Evolutionary conservation across 208 protist genomes (phyloP).

Genomic region (Trypanosoma melophagium): DNA sequence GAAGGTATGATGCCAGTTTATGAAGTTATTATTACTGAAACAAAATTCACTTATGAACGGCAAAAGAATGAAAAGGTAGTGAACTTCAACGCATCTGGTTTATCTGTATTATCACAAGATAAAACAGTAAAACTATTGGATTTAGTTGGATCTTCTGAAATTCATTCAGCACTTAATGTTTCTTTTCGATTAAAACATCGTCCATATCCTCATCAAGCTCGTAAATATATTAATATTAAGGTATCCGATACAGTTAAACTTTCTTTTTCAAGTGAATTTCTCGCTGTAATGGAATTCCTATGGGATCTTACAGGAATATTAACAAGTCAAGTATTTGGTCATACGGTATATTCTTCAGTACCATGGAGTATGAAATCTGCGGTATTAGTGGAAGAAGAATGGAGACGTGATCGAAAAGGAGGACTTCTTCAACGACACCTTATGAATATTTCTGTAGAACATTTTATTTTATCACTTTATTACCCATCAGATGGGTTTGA

Average conservation of each 20-base stretch:
- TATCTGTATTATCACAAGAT: slow-evolving; percentile 6
- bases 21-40: not conserved
- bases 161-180: not conserved
- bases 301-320: slow-evolving; percentile 43
- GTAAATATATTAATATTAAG: slow-evolving; percentile 26
- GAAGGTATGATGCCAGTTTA: not conserved
- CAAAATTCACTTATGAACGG: slow-evolving; percentile 12
- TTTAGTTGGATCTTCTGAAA: not conserved
- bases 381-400: slow-evolving; percentile 15
- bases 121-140: not conserved
- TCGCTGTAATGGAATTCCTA: slow-evolving; percentile 34
- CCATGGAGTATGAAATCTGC: slow-evolving; percentile 31
- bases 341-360: slow-evolving; percentile 17
- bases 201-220: slow-evolving; percentile 6
- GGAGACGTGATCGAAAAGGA: slow-evolving; percentile 7
- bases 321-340: slow-evolving; percentile 32
- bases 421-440: slow-evolving; percentile 12
- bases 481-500: slow-evolving; percentile 30
- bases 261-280: slow-evolving; percentile 27
- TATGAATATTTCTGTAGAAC: slow-evolving; percentile 1
- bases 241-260: slow-evolving; percentile 7
- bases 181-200: slow-evolving; percentile 9
- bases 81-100: not conserved
- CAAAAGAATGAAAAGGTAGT: slow-evolving; percentile 1
- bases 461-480: slow-evolving; percentile 12